These are phyloP conservation scores for Phyllosticta ampelicida DNA, from an alignment of 2,329 filamentous ascomycete species.

Conservation along the genomic window DNA sequence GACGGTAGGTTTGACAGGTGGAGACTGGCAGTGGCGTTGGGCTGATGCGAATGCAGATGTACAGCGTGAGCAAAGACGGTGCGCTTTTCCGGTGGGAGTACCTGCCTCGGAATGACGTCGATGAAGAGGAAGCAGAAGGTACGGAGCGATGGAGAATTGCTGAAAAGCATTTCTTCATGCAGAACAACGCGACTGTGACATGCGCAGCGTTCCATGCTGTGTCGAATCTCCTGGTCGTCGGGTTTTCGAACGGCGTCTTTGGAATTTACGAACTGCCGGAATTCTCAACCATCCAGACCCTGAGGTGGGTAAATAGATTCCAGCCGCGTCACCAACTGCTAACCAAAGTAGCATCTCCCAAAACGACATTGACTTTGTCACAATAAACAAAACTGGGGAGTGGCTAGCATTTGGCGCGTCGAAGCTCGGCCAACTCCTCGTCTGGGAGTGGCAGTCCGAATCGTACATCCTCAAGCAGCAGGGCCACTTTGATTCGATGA, in stretches of 20 bases:
- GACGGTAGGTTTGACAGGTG: constrained; percentile 37
- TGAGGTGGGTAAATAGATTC: constrained; percentile 33
- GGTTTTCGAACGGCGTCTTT: constrained; percentile 91
- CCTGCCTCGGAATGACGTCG: constrained; percentile 43
- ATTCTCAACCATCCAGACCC: constrained; percentile 87
- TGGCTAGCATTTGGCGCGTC: constrained; percentile 97
- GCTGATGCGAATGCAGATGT: constrained; percentile 45
- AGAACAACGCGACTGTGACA: constrained; percentile 73
- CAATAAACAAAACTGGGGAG: constrained; percentile 87
- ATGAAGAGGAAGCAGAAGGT: constrained; percentile 46
- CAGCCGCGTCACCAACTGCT: neutral
- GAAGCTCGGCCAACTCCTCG: constrained; percentile 86
- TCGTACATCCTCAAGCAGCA: constrained; percentile 98
- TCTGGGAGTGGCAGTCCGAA: constrained; percentile 99
- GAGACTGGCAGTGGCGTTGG: neutral
- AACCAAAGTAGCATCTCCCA: constrained; percentile 69
- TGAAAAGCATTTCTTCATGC: constrained; percentile 89
- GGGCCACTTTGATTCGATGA: constrained; percentile 93
- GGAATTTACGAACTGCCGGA: constrained; percentile 91
- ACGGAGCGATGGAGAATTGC: constrained; percentile 83
- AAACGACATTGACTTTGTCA: constrained; percentile 89
- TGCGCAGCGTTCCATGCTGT: constrained; percentile 83
- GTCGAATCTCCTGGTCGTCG: constrained; percentile 86
- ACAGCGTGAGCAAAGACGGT: constrained; percentile 95
- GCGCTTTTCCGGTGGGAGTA: constrained; percentile 93